phyloP scores from a whole-genome alignment of 441 rosid species.

The Croton setiger region DNA sequence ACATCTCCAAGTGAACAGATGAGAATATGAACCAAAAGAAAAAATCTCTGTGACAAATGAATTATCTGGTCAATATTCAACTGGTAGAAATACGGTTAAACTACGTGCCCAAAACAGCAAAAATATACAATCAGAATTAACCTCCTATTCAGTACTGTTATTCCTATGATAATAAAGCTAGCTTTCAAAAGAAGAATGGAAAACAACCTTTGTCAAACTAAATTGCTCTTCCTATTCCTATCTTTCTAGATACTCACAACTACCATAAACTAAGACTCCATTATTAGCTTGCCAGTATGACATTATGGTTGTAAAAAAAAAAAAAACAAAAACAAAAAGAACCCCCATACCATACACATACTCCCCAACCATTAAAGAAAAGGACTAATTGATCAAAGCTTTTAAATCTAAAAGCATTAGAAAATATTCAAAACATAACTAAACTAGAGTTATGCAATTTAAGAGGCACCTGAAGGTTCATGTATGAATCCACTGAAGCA shows the following conservation, averaged over 20 bases:
- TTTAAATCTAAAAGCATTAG: background rate
- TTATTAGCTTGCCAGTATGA: background rate
- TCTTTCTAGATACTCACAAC: background rate
- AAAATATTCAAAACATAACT: background rate
- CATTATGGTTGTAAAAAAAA: too few species aligned
- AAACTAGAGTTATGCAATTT: background rate
- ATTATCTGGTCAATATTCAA: background rate
- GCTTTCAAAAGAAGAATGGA: background rate
- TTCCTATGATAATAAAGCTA: background rate
- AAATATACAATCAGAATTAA: background rate
- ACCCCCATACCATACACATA: too few species aligned
- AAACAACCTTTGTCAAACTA: background rate
- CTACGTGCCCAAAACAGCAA: background rate
- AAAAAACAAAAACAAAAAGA: too few species aligned
- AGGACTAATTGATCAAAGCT: background rate
- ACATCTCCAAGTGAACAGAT: background rate
- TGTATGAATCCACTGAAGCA: slow-evolving; percentile 95
- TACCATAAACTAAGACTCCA: background rate
- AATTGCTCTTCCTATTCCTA: background rate
- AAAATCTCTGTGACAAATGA: background rate
- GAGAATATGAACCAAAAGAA: background rate
- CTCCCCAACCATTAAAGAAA: background rate
- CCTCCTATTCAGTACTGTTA: background rate
- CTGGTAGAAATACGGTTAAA: background rate
- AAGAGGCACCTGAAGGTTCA: slow-evolving; percentile 77